These are phyloP conservation scores for Calvatia gigantea DNA, from an alignment of 768 basidiomycete species.

Conservation along the genomic window DNA sequence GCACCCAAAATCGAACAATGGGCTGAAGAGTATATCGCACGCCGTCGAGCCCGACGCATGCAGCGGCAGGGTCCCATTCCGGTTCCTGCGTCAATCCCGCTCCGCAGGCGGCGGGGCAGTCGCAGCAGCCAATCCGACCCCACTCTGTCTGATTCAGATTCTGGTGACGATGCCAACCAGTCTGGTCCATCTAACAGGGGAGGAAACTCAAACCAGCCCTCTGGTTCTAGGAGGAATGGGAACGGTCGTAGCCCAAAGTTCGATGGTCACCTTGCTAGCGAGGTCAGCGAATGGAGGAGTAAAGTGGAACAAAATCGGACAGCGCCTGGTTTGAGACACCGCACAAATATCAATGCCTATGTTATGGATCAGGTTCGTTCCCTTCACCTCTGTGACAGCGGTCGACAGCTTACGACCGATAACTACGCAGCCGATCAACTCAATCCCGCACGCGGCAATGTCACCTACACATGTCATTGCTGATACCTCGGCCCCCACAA, in stretches of 20 bases:
- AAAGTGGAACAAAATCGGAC: constrained; percentile 30
- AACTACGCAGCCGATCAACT: constrained; percentile 37
- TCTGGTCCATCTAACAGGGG: constrained; percentile 3
- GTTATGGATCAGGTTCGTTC: constrained; percentile 46
- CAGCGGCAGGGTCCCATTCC: constrained; percentile 20
- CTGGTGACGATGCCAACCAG: constrained; percentile 17
- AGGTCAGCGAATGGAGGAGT: constrained; percentile 52
- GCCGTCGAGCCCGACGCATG: constrained; percentile 26
- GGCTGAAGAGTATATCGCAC: constrained; percentile 36
- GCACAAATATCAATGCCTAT: constrained; percentile 24
- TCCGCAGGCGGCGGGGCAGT: constrained; percentile 16
- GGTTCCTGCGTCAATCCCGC: constrained; percentile 18
- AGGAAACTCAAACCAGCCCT: neutral
- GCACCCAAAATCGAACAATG: constrained; percentile 55
- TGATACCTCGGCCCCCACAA: constrained; percentile 27
- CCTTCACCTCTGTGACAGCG: neutral
- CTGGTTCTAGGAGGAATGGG: constrained; percentile 8
- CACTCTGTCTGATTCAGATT: constrained; percentile 14
- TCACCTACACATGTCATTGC: constrained; percentile 46
- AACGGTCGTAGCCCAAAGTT: constrained; percentile 35
- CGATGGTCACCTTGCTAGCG: constrained; percentile 46
- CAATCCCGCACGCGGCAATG: constrained; percentile 43
- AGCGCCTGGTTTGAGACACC: constrained; percentile 26
- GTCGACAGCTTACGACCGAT: constrained; percentile 2
- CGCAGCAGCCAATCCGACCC: constrained; percentile 20